Percentiles rank a stretch among this genome's conserved stretches.
phyloP scores from a whole-genome alignment of 495 filamentous ascomycete genomes.

The Penicillium robsamsonii region DNA sequence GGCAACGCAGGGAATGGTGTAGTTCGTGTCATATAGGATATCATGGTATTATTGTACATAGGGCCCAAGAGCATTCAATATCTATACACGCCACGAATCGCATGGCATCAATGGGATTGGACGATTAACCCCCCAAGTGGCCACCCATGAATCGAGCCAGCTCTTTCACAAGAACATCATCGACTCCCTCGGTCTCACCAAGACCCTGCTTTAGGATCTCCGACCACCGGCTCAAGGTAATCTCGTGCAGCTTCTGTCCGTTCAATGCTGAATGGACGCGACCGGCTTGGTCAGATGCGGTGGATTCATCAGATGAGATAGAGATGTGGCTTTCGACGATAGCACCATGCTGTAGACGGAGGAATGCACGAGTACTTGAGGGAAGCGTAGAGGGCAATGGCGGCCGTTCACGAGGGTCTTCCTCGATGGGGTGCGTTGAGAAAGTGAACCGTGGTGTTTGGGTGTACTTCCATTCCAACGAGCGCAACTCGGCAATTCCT shows the following conservation, averaged over 20 bases:
- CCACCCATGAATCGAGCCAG: constrained; percentile 21
- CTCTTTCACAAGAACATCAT: constrained; percentile 19
- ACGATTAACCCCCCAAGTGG: constrained; percentile 17
- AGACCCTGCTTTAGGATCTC: constrained; percentile 27
- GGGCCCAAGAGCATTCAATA: constrained; percentile 4
- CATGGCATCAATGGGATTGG: not conserved
- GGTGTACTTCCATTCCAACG: constrained; percentile 71
- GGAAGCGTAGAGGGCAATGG: constrained; percentile 42
- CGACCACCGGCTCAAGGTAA: constrained; percentile 34
- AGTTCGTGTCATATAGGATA: constrained; percentile 3
- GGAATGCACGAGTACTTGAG: constrained; percentile 38
- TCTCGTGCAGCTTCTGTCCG: constrained; percentile 43
- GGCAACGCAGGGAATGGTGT: not conserved
- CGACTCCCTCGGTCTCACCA: constrained; percentile 9
- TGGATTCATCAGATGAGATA: constrained; percentile 31
- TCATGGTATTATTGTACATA: constrained; percentile 11
- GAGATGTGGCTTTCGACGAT: constrained; percentile 48
- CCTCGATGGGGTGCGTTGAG: constrained; percentile 52
- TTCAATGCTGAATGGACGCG: constrained; percentile 39
- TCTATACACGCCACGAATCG: constrained; percentile 1
- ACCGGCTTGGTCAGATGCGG: constrained; percentile 36
- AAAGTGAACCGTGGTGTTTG: constrained; percentile 87
- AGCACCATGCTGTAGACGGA: constrained; percentile 44
- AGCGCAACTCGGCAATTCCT: constrained; percentile 64
- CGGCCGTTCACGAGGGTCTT: constrained; percentile 54